Evolutionary conservation across 2,329 filamentous ascomycete genomes (phyloP).

Genomic region (Fusarium verrucosum): DNA sequence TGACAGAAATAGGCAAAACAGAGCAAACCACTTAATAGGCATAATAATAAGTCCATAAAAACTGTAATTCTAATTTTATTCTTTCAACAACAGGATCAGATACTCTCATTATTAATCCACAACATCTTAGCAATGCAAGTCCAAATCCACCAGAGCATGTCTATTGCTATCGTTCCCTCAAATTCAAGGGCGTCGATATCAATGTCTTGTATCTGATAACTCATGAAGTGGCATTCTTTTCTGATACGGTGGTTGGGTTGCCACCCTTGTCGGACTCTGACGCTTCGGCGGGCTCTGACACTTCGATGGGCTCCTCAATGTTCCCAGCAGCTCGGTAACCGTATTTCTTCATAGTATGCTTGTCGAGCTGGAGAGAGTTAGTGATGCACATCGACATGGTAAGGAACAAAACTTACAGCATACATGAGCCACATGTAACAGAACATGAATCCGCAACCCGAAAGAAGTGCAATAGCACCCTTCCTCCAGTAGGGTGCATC

Average conservation of each 20-base stretch:
- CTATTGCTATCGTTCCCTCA: too few species aligned
- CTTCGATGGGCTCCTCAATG: neutral
- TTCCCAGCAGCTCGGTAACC: neutral
- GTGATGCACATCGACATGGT: neutral
- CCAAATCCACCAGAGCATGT: too few species aligned
- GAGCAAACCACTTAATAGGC: too few species aligned
- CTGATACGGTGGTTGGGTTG: neutral
- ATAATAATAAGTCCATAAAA: too few species aligned
- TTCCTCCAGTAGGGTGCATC: constrained; percentile 55
- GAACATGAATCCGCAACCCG: constrained; percentile 25
- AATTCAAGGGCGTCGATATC: too few species aligned
- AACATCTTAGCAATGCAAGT: too few species aligned
- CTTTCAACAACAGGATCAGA: too few species aligned
- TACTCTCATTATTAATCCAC: too few species aligned
- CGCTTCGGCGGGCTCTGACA: neutral
- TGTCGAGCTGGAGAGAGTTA: constrained; percentile 4
- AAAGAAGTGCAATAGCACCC: constrained; percentile 41
- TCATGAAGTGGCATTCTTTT: neutral
- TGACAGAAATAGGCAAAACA: too few species aligned
- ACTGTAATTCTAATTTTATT: too few species aligned
- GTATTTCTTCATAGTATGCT: constrained; percentile 8
- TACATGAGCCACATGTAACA: constrained; percentile 32
- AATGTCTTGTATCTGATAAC: neutral
- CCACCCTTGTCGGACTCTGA: neutral
- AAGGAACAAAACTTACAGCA: neutral